Evolutionary conservation across 208 protist species (phyloP).

Genomic region (Trypanosoma caninum): DNA sequence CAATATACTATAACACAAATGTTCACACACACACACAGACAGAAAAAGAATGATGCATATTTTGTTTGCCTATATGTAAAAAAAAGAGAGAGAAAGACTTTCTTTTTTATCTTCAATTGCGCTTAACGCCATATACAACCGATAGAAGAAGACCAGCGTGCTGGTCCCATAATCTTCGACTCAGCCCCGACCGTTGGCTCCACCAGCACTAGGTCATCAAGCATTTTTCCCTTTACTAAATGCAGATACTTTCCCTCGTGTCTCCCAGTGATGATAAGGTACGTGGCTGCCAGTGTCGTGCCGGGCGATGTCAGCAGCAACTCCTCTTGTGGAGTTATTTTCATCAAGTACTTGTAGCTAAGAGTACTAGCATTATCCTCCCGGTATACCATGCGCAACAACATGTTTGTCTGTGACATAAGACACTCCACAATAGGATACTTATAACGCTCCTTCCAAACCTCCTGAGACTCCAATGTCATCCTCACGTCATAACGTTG

Average conservation of each 20-base stretch:
- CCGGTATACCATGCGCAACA: conserved; percentile 55
- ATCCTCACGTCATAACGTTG: conserved; percentile 62
- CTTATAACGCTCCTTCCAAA: conserved; percentile 52
- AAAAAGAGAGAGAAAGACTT: too few relatives aligned
- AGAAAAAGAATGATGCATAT: too few relatives aligned
- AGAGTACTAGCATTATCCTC: conserved; percentile 62
- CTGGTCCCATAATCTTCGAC: conserved; percentile 66
- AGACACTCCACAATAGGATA: conserved; percentile 33
- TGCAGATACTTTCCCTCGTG: conserved; percentile 73
- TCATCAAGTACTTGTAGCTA: conserved; percentile 80
- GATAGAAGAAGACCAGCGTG: conserved; percentile 59
- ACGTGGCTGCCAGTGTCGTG: conserved; percentile 65
- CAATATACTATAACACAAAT: too few relatives aligned
- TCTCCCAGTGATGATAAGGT: conserved; percentile 47
- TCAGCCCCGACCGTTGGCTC: conserved; percentile 30
- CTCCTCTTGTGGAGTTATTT: conserved; percentile 49
- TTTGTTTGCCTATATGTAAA: too few relatives aligned
- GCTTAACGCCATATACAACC: conserved; percentile 60
- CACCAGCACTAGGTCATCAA: conserved; percentile 59
- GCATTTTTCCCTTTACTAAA: conserved; percentile 61
- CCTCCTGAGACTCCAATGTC: conserved; percentile 46
- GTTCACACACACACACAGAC: too few relatives aligned
- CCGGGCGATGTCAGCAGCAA: conserved; percentile 47
- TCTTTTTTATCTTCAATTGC: neutral
- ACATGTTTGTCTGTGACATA: conserved; percentile 43